Evolutionary conservation across 163 green algal genomes (phyloP), one percentile per base, ranked within the genome.

Genomic region (Chlamydomonas reinhardtii): DNA sequence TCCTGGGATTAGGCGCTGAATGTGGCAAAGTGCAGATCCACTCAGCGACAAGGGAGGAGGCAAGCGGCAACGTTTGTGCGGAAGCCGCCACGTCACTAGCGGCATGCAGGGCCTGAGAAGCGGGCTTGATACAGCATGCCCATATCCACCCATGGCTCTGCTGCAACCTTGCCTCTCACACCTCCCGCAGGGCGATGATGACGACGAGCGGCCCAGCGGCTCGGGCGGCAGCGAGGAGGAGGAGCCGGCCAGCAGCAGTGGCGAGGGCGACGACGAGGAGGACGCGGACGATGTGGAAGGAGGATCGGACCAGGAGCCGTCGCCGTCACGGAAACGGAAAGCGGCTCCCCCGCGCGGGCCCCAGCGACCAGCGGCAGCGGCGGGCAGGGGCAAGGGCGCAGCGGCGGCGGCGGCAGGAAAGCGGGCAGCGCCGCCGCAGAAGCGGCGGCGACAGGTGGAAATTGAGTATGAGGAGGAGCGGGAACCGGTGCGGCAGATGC

Each of bases 401-500:
- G 62, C 52, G 69, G 64, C 70, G 54, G 12, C 62, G 61, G 71
- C 82, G 29, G 71, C 11, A 56, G 32, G 25, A 35, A 56, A 34
- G 37, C 43, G 31, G 43, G 43, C 31, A 48, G 16, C 84, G 72
- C 73, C 84, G 32, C 54, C 5, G 22, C 77, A 85, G 68, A 52
- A 86, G 43, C n/a, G 77, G 71, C 61, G 87, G 87, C 39, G 86
- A 68, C 35, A 88, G 48, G 54, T 96, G 39, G 94, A 97, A 90
- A 92, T 97, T 48, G 94, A 97, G 87, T 97, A 96, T 66, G 94
- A 96, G 88, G 91, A 95, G 88, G 94, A 97, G 83, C 80, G 86
- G 35, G 91, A 92, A 74, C 87, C 91, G 31, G 73, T 34, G 31
- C 73, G 69, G 32, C 59, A 72, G 69, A 65, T 85, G 70, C 68